Percentiles rank a stretch among this genome's conserved stretches.
Evolutionary conservation across 139 green algal species (phyloP).

Genomic region (Chlamydomonas sp.): DNA sequence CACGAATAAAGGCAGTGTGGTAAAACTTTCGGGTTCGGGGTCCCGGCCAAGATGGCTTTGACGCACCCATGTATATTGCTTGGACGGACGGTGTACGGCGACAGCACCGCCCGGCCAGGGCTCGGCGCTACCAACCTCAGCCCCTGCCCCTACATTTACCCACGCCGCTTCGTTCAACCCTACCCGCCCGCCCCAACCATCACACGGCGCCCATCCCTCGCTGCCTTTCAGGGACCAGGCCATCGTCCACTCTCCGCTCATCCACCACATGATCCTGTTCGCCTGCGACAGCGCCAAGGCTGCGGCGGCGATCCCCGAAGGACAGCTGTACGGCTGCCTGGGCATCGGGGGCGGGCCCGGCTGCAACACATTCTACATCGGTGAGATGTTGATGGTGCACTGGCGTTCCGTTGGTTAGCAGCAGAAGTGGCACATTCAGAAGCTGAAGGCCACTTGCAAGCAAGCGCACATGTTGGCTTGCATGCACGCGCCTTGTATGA

Average conservation of each 20-base stretch:
- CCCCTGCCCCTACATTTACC: not conserved
- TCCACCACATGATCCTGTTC: conserved; percentile 41
- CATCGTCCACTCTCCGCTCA: not conserved
- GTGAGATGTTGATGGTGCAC: not conserved
- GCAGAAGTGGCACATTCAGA: no score
- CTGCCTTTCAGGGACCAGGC: not conserved
- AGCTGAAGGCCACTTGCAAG: no score
- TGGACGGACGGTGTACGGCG: no score
- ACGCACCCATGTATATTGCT: no score
- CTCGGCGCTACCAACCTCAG: not conserved
- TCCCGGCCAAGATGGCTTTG: no score
- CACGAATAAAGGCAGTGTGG: no score
- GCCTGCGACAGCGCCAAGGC: not conserved
- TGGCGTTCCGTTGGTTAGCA: not conserved
- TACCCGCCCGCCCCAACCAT: not conserved
- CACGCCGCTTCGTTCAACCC: no score
- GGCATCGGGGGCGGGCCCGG: not conserved
- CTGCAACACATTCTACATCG: conserved; percentile 16
- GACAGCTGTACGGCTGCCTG: not conserved
- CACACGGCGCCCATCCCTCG: not conserved
- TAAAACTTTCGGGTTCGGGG: no score
- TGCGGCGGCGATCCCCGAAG: not conserved
- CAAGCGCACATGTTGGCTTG: no score
- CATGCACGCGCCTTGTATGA: no score
- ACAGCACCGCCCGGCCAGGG: no score